Evolutionary conservation across 2,329 filamentous ascomycete species (phyloP).

Genomic region (Beauveria rudraprayagi): DNA sequence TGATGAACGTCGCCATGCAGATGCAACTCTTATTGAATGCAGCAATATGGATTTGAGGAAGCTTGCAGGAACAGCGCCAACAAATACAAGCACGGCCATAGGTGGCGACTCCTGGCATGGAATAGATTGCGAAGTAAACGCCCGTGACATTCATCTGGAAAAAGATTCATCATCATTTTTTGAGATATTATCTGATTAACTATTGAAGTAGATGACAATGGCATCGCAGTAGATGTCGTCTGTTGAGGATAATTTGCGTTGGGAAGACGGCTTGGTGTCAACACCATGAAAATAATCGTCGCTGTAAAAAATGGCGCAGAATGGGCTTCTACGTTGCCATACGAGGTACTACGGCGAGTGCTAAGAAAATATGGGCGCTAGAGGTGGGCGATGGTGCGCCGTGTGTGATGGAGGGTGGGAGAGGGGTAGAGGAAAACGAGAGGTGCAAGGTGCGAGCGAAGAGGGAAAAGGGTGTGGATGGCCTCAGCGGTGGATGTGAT

Average conservation of each 20-base stretch:
- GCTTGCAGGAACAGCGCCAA: not conserved
- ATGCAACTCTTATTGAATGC: not conserved
- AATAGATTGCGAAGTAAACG: too few relatives aligned
- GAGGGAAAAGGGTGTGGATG: not conserved
- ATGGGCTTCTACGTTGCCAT: not conserved
- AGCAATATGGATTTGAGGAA: not conserved
- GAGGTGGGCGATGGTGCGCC: conserved; percentile 6
- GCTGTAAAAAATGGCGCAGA: conserved; percentile 10
- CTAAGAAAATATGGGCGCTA: not conserved
- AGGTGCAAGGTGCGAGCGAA: not conserved
- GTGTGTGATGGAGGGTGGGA: conserved; percentile 12
- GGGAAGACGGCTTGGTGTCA: not conserved
- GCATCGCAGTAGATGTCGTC: not conserved
- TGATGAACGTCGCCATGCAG: not conserved
- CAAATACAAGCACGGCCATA: too few relatives aligned
- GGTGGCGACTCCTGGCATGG: too few relatives aligned
- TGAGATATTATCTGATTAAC: not conserved
- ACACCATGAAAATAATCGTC: conserved; percentile 10
- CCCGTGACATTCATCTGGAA: too few relatives aligned
- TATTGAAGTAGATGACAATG: not conserved
- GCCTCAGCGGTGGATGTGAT: not conserved
- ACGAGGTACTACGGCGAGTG: not conserved
- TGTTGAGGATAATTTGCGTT: not conserved
- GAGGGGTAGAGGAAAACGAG: not conserved
- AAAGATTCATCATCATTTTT: too few relatives aligned